A percentile compares a stretch with the other conserved stretches of the same genome.
Conservation (phyloP, 805 yeast species). For the Komagataella kurtzmanii region DNA sequence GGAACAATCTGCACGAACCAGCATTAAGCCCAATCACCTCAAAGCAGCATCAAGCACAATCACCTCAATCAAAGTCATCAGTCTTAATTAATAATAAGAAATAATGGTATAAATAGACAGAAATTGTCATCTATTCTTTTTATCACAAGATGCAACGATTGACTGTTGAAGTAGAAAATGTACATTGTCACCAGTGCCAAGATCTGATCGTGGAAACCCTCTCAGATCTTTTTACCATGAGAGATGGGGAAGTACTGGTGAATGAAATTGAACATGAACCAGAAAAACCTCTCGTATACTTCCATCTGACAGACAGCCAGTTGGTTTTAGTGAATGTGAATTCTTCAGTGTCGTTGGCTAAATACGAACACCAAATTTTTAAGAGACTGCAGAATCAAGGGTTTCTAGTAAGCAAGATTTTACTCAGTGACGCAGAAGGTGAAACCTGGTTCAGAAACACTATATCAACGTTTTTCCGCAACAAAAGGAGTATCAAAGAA, state of each 20-base stretch:
- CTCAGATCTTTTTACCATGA: constrained; percentile 5
- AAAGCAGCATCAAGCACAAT: neutral
- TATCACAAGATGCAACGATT: constrained; percentile 10
- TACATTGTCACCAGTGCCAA: constrained; percentile 45
- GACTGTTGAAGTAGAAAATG: constrained; percentile 23
- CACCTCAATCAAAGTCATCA: neutral
- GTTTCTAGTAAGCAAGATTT: neutral
- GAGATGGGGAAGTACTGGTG: constrained; percentile 7
- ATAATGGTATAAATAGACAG: neutral
- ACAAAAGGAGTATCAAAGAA: neutral
- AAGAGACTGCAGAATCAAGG: neutral
- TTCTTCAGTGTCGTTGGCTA: neutral
- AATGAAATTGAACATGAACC: neutral
- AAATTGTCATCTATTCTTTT: neutral
- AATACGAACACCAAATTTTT: neutral
- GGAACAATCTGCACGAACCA: neutral
- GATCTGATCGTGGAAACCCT: constrained; percentile 19
- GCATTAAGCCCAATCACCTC: neutral
- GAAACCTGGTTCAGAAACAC: neutral
- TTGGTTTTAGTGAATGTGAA: neutral
- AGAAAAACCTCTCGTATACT: neutral
- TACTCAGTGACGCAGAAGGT: neutral
- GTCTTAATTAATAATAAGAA: neutral
- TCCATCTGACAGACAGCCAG: neutral
- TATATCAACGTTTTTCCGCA: neutral